These are phyloP conservation scores for Epithele typhae DNA, from an alignment of 768 basidiomycete species.

Conservation along the genomic window DNA sequence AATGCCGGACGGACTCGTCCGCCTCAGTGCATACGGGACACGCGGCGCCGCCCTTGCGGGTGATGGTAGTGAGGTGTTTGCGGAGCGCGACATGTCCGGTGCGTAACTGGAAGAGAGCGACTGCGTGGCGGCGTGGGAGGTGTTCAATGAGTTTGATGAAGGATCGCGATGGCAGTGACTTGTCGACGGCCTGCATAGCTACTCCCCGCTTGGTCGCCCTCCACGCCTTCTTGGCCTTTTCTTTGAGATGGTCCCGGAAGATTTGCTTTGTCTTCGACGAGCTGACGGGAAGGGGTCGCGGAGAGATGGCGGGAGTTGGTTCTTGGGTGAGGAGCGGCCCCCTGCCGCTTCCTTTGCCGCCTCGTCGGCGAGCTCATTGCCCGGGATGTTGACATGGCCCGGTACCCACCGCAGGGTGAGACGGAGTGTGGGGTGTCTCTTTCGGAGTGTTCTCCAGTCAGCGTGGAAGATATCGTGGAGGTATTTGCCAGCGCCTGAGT, in stretches of 20 bases:
- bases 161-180: background rate
- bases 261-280: background rate
- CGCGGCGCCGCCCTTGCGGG: background rate
- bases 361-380: constrained; percentile 20
- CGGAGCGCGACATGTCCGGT: constrained; percentile 30
- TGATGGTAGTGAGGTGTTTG: constrained; percentile 19
- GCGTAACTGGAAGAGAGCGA: constrained; percentile 27
- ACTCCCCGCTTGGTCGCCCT: background rate
- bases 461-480: constrained; percentile 1
- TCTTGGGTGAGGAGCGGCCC: background rate
- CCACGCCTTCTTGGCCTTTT: background rate
- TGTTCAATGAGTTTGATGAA: background rate
- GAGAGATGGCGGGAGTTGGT: background rate
- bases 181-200: background rate
- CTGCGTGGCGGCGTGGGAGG: background rate
- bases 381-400: constrained; percentile 16
- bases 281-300: background rate
- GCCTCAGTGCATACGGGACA: constrained; percentile 12
- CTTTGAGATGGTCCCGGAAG: background rate
- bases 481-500: constrained; percentile 6
- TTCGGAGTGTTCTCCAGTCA: background rate
- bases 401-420: constrained; percentile 18
- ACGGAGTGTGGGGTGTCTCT: background rate
- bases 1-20: constrained; percentile 16
- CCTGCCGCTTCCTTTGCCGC: constrained; percentile 20